Evolutionary conservation across 1,284 basidiomycete genomes (phyloP).

Genomic region (Trichosporon coremiiforme): DNA sequence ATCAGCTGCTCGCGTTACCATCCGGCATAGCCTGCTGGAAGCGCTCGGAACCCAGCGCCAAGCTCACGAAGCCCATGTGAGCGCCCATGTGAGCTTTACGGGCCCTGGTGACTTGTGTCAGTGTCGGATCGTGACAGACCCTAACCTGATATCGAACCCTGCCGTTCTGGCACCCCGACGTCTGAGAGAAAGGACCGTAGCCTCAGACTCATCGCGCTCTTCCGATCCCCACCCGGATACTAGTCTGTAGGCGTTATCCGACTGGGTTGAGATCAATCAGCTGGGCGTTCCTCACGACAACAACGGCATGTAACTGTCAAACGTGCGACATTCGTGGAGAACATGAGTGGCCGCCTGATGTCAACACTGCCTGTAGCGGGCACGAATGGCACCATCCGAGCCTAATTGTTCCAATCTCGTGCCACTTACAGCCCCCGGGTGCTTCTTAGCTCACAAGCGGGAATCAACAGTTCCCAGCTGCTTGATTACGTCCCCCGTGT

Average conservation of each 20-base stretch:
- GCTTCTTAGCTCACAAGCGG: neutral
- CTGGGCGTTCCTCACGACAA: neutral
- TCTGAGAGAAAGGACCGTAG: neutral
- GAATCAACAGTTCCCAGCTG: neutral
- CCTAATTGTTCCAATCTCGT: too few relatives aligned
- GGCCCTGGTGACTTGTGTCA: neutral
- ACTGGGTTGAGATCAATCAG: neutral
- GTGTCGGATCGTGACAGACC: neutral
- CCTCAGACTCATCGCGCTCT: neutral
- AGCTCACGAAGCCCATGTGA: neutral
- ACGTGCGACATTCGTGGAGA: neutral
- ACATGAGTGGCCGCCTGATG: neutral
- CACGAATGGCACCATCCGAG: neutral
- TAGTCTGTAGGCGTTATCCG: neutral
- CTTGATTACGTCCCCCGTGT: neutral
- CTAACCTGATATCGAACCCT: neutral
- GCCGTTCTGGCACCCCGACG: neutral
- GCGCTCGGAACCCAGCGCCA: neutral
- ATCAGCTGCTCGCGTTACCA: neutral
- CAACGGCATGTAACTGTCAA: neutral
- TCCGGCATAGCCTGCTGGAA: neutral
- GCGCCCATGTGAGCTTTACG: neutral
- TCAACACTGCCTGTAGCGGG: neutral
- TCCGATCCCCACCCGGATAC: slow-evolving; percentile 1
- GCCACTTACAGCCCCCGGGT: neutral